A percentile compares a stretch with the other conserved stretches of the same genome.
These are phyloP conservation scores for Amylostereum areolatum DNA, from an alignment of 1,284 basidiomycete genomes.

Conservation along the genomic window DNA sequence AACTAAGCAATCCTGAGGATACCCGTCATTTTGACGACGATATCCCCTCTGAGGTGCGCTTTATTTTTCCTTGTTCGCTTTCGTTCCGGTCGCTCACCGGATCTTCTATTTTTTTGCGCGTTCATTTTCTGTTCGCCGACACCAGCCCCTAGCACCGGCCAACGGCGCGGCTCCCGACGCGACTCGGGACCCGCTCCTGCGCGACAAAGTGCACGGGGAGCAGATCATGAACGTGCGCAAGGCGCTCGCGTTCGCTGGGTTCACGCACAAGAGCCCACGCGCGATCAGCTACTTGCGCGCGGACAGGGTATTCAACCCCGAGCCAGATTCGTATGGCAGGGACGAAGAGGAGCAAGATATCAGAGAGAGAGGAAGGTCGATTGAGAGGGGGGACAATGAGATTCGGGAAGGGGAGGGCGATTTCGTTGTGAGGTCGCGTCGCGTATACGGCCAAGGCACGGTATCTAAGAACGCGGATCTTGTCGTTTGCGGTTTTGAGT, in stretches of 20 bases:
- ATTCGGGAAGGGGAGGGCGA: conserved; percentile 65
- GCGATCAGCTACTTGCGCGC: conserved; percentile 67
- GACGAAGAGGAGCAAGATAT: conserved; percentile 31
- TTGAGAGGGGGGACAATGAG: conserved; percentile 50
- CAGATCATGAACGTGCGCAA: conserved; percentile 89
- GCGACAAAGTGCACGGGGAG: conserved; percentile 78
- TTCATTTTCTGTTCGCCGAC: conserved; percentile 4
- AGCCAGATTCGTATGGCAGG: conserved; percentile 42
- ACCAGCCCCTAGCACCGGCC: conserved; percentile 81
- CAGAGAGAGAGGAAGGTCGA: conserved; percentile 46
- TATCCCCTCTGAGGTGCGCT: conserved; percentile 81
- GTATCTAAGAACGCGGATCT: too few species aligned
- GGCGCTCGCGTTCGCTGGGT: conserved; percentile 83
- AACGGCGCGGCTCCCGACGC: conserved; percentile 79
- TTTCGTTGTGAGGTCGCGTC: conserved; percentile 51
- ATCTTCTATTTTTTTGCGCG: not conserved
- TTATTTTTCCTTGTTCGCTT: too few species aligned
- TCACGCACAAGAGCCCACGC: conserved; percentile 83
- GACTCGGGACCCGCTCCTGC: conserved; percentile 84
- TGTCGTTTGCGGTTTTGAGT: too few species aligned
- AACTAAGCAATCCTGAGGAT: conserved; percentile 74
- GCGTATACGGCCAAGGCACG: too few species aligned
- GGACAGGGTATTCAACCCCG: conserved; percentile 62
- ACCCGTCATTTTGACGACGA: conserved; percentile 90
- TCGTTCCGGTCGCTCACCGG: not conserved